These are phyloP conservation scores for Achlya hypogyna DNA, from an alignment of 352 stramenopile genomes.

Conservation along the genomic window DNA sequence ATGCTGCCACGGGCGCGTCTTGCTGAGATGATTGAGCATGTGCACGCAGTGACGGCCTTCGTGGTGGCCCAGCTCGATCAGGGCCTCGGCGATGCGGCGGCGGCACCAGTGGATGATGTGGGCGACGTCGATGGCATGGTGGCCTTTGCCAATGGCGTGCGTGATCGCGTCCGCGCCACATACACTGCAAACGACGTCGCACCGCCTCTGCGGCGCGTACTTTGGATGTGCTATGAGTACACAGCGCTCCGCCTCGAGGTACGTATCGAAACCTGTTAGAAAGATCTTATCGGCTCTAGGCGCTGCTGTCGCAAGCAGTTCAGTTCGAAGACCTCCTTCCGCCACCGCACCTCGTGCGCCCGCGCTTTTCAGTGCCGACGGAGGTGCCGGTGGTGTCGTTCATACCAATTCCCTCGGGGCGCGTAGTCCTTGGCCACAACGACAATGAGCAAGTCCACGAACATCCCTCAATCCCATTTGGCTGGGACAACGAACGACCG, in stretches of 20 bases:
- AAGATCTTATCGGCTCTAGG: not conserved
- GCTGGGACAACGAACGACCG: conserved; percentile 3
- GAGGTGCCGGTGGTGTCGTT: not conserved
- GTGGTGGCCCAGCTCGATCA: not conserved
- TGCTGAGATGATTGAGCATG: not conserved
- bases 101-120: no score
- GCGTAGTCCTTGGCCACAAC: not conserved
- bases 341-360: not conserved
- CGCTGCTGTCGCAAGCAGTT: not conserved
- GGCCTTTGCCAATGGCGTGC: not conserved
- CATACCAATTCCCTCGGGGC: not conserved
- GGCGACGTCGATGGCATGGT: no score
- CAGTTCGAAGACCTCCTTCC: not conserved
- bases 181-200: not conserved
- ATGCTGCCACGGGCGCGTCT: not conserved
- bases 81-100: no score
- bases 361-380: not conserved
- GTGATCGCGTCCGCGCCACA: not conserved
- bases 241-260: not conserved
- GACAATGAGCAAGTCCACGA: not conserved
- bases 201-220: not conserved
- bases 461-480: not conserved
- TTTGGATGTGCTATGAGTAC: conserved; percentile 1
- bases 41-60: not conserved
- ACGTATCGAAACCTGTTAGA: not conserved